phyloP scores from a whole-genome alignment of 805 yeast species.

The Metahyphopichia silvanorum region DNA sequence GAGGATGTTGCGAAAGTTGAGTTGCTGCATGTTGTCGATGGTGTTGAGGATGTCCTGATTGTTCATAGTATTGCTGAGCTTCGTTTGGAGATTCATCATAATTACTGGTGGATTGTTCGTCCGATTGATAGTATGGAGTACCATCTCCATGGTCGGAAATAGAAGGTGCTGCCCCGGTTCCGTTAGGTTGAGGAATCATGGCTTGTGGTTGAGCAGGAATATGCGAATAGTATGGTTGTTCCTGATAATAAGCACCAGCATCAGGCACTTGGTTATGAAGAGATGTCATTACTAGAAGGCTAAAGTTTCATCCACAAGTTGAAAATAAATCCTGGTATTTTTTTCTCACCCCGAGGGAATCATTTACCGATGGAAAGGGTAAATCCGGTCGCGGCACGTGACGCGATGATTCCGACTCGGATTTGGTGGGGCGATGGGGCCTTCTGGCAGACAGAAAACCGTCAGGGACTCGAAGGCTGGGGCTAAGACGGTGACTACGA shows the following conservation, averaged over 20 bases:
- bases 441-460: too few relatives aligned
- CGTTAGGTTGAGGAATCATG: background rate
- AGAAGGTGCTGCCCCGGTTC: slow-evolving; percentile 1
- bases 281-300: slow-evolving; percentile 19
- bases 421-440: too few relatives aligned
- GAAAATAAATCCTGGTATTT: too few relatives aligned
- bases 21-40: background rate
- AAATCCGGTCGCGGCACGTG: too few relatives aligned
- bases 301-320: too few relatives aligned
- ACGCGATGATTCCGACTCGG: too few relatives aligned
- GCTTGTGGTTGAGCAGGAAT: background rate
- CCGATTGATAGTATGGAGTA: slow-evolving; percentile 3
- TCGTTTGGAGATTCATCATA: slow-evolving; percentile 1
- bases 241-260: slow-evolving; percentile 21
- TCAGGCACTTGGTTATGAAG: slow-evolving; percentile 25
- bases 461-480: too few relatives aligned
- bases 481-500: too few relatives aligned
- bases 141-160: slow-evolving; percentile 1
- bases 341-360: too few relatives aligned
- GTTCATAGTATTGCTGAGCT: background rate
- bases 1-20: slow-evolving; percentile 10
- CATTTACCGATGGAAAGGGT: too few relatives aligned
- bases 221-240: slow-evolving; percentile 4
- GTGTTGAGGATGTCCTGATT: slow-evolving; percentile 1
- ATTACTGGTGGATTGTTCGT: slow-evolving; percentile 1